Conservation (phyloP, 164 flowering plant species). For the Litsea cubeba region DNA sequence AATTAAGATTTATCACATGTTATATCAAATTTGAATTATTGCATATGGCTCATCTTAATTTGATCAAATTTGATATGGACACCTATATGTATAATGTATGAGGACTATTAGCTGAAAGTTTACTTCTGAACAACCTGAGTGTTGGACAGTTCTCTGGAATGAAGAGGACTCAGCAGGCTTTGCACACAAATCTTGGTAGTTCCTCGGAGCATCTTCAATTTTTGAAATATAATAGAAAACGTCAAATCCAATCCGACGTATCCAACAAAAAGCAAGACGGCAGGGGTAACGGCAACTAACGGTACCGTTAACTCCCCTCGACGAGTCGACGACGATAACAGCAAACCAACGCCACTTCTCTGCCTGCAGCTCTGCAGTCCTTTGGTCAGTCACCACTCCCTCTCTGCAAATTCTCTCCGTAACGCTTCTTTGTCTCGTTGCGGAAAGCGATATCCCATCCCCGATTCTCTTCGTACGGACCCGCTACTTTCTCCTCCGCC, state of each 20-base stretch:
- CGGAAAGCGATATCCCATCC: background rate
- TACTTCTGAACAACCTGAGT: too few relatives aligned
- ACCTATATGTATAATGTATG: too few relatives aligned
- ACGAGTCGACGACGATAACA: slow-evolving; percentile 4
- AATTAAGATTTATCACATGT: too few relatives aligned
- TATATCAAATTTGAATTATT: too few relatives aligned
- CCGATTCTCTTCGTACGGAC: background rate
- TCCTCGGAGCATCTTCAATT: too few relatives aligned
- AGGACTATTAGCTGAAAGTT: too few relatives aligned
- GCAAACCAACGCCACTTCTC: background rate
- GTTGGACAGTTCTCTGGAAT: too few relatives aligned
- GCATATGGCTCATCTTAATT: too few relatives aligned
- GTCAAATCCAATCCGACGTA: slow-evolving; percentile 1
- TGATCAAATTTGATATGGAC: too few relatives aligned
- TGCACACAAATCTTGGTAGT: too few relatives aligned
- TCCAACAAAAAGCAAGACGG: background rate
- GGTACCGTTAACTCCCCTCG: background rate
- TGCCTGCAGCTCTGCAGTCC: background rate
- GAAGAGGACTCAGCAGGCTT: too few relatives aligned
- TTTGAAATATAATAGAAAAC: too few relatives aligned
- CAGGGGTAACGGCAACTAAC: background rate
- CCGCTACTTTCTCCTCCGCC: slow-evolving; percentile 5
- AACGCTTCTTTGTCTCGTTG: background rate
- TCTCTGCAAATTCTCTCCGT: background rate
- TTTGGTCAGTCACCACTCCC: background rate